Conservation (phyloP, 306 rosid species). For the Medicago ruthenica region DNA sequence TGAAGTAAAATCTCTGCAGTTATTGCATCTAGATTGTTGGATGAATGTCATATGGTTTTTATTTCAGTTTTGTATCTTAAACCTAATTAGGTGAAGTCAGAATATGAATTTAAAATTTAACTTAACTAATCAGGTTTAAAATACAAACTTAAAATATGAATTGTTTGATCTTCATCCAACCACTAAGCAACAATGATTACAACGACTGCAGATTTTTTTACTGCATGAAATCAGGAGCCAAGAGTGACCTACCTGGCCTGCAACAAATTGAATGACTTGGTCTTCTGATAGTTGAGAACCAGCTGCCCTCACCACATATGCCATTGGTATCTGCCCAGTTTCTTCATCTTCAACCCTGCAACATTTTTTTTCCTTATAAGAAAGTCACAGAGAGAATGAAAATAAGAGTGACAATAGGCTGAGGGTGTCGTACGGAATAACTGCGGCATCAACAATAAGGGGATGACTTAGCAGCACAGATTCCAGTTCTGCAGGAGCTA, state of each 20-base stretch:
- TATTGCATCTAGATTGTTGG: background rate
- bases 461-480: slow-evolving; percentile 82
- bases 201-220: background rate
- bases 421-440: slow-evolving; percentile 70
- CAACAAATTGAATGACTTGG: slow-evolving; percentile 81
- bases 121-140: background rate
- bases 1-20: background rate
- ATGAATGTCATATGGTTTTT: background rate
- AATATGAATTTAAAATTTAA: background rate
- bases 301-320: slow-evolving; percentile 72
- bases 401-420: slow-evolving; percentile 9
- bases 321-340: slow-evolving; percentile 92
- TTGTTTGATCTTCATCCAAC: background rate
- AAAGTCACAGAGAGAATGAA: slow-evolving; percentile 28
- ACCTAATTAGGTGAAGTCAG: background rate
- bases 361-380: slow-evolving; percentile 13
- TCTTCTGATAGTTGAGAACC: slow-evolving; percentile 63
- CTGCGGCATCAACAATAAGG: slow-evolving; percentile 81
- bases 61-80: background rate
- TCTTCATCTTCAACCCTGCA: slow-evolving; percentile 81
- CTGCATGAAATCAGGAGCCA: background rate
- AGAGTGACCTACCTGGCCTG: slow-evolving; percentile 62
- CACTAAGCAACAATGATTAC: background rate
- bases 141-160: background rate
- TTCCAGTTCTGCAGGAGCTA: slow-evolving; percentile 96